These are phyloP conservation scores for Azolla pinnata DNA, from an alignment of 75 land plant genomes.

Conservation along the genomic window DNA sequence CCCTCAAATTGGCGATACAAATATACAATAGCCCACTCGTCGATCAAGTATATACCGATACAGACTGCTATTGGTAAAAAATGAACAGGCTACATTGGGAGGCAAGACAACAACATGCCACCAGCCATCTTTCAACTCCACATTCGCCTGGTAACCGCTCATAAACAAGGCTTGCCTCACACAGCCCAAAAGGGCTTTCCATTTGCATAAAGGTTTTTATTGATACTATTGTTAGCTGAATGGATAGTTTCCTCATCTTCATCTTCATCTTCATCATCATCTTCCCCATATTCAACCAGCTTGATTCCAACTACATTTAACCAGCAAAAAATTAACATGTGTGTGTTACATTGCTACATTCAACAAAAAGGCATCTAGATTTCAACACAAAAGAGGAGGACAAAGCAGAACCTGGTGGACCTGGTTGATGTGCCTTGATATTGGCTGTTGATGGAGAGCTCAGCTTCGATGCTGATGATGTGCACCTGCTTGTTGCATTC, in stretches of 20 bases:
- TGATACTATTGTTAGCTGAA: background rate
- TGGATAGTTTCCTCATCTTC: slow-evolving; percentile 5
- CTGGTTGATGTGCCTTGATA: background rate
- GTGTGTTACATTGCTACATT: background rate
- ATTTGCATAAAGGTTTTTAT: background rate
- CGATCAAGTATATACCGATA: too few relatives aligned
- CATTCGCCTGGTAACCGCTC: too few relatives aligned
- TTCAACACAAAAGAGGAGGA: background rate
- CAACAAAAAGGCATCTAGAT: background rate
- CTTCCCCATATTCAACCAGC: slow-evolving; percentile 80
- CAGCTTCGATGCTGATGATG: too few relatives aligned
- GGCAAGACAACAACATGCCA: too few relatives aligned
- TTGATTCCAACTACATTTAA: slow-evolving; percentile 31
- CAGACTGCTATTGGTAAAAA: too few relatives aligned
- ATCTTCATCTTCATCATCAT: slow-evolving; percentile 53
- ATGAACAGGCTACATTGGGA: too few relatives aligned
- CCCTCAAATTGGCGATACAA: too few relatives aligned
- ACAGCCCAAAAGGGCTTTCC: slow-evolving; percentile 48
- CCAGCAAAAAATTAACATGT: background rate
- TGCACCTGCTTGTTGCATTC: background rate
- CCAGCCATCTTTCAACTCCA: too few relatives aligned
- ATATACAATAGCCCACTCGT: too few relatives aligned
- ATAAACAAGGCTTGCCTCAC: slow-evolving; percentile 9
- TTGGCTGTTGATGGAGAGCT: background rate
- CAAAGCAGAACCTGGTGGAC: slow-evolving; percentile 21